These are phyloP conservation scores for Leptographium lundbergii DNA, from an alignment of 2,329 filamentous ascomycete species.

Conservation along the genomic window DNA sequence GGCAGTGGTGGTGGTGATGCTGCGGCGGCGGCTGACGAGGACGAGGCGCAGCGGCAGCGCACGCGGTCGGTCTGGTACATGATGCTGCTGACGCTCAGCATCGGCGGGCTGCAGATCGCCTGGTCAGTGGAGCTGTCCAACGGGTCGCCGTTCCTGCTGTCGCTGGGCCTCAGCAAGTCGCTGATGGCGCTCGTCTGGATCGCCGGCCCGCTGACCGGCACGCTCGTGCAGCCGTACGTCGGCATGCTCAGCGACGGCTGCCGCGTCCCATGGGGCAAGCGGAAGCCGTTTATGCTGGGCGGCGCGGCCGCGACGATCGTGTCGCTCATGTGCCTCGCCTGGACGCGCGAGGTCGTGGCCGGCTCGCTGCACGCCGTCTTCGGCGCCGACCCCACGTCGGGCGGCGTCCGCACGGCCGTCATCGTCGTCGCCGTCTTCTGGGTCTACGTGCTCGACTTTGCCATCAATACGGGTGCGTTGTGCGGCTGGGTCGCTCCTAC, in stretches of 20 bases:
- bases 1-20: neutral
- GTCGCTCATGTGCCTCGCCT: slow-evolving; percentile 57
- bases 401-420: slow-evolving; percentile 49
- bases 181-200: slow-evolving; percentile 78
- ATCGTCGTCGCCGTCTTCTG: slow-evolving; percentile 73
- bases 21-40: neutral
- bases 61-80: slow-evolving; percentile 80
- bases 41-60: slow-evolving; percentile 37
- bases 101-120: slow-evolving; percentile 82
- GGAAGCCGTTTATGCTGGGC: slow-evolving; percentile 69
- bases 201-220: slow-evolving; percentile 65
- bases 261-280: slow-evolving; percentile 59
- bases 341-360: slow-evolving; percentile 60
- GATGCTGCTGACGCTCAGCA: slow-evolving; percentile 71
- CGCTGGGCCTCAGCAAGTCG: slow-evolving; percentile 70
- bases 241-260: slow-evolving; percentile 73
- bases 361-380: slow-evolving; percentile 52
- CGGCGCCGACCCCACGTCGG: slow-evolving; percentile 53
- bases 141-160: slow-evolving; percentile 74
- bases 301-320: slow-evolving; percentile 55
- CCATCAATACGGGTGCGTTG: slow-evolving; percentile 70
- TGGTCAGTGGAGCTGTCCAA: slow-evolving; percentile 95
- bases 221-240: slow-evolving; percentile 70
- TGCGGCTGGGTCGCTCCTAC: too few relatives aligned
- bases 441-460: slow-evolving; percentile 85